Evolutionary conservation across 179 eudicot species (phyloP).

Genomic region (Nepenthes alata): DNA sequence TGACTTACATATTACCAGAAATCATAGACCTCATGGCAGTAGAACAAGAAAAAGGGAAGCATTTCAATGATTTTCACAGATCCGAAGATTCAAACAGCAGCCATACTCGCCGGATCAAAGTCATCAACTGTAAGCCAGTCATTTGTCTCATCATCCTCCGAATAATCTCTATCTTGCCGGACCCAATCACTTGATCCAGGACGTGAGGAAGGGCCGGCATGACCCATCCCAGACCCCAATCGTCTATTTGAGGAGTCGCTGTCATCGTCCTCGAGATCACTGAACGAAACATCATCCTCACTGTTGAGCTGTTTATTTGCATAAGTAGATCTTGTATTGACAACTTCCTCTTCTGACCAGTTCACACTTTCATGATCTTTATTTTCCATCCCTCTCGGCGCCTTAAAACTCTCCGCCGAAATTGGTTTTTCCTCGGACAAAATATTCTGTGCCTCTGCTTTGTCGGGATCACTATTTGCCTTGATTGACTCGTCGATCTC

Average conservation of each 20-base stretch:
- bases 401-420: conserved; percentile 8
- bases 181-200: conserved; percentile 53
- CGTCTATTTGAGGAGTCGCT: conserved; percentile 19
- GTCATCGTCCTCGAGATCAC: conserved; percentile 60
- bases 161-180: conserved; percentile 32
- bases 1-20: background rate
- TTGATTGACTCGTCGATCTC: conserved; percentile 10
- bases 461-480: conserved; percentile 5
- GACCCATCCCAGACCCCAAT: conserved; percentile 15
- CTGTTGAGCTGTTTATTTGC: conserved; percentile 16
- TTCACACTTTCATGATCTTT: conserved; percentile 6
- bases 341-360: conserved; percentile 13
- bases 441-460: conserved; percentile 6
- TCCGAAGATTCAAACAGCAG: conserved; percentile 6
- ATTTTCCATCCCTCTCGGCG: conserved; percentile 11
- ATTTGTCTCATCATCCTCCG: conserved; percentile 57
- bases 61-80: conserved; percentile 17
- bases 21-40: background rate
- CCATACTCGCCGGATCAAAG: conserved; percentile 29
- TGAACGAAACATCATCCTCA: conserved; percentile 60
- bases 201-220: conserved; percentile 23
- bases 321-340: conserved; percentile 4
- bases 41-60: too few species aligned
- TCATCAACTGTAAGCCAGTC: conserved; percentile 74
- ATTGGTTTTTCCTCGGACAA: conserved; percentile 5